Base-by-base conservation (phyloP, 1,284 basidiomycete genomes). In the Tylopilus sp. region DNA sequence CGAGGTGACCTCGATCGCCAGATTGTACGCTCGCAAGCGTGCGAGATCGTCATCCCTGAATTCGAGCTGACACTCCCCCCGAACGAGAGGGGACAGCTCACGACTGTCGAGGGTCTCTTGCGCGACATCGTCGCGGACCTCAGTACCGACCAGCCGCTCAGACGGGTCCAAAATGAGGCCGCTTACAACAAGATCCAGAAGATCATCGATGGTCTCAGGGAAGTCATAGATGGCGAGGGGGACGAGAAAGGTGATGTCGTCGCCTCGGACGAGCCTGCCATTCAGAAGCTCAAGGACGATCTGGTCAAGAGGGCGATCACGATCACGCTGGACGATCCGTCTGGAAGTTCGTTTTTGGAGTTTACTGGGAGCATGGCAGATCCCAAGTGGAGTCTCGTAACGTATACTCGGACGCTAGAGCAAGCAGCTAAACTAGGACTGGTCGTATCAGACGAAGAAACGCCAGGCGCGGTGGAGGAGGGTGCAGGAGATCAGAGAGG, bases 281-380 rank as follows among this genome's bases (percentile, higher is more conserved):
- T 59, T 0, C 53, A 64, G 44, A 69, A 66, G 61, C 56, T 69
- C 49, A 77, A 73, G 55, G 76, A 77, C 60, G 60, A 64, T 18
- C 46, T 48, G 11, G 47, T 70, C 2, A 82, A 94, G 71, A 75
- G 75, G 17, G 72, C 86, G 1, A 94, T 99, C 65, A 94, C 91
- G 0, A 66, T 99, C 51, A 83, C 80, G 48, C 73, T 99, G 29
- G 93, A 99, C 63, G 96, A 99, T 66, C 94, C 95, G 0, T 77
- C 91, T 0, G 96, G 96, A 14, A 96, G 96, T 72, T 95, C 92
- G 21, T 99, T 94, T 74, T 77, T 95, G 65, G 90, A 94, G 70
- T 95, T 91, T 66, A 65, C 81, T 14, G 86, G 78, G 24, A 83
- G 81, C 58, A 84, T 88, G 77, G 75, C 85, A 4, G 85, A 99